Percentiles rank a stretch among this genome's conserved stretches.
Evolutionary conservation across 441 rosid species (phyloP).

Genomic region (Aquilaria agallochum): DNA sequence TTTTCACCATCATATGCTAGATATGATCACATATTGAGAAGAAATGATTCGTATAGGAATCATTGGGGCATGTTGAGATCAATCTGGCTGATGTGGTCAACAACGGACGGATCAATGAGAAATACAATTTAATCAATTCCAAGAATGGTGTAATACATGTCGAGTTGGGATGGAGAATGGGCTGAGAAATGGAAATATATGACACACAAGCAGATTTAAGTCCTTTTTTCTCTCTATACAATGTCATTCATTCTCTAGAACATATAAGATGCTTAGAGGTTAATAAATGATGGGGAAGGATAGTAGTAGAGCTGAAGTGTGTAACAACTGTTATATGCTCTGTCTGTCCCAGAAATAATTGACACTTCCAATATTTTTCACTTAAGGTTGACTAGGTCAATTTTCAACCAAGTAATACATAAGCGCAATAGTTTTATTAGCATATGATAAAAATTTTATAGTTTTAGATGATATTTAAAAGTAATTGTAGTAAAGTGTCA

Average conservation of each 20-base stretch:
- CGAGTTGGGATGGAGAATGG: conserved; percentile 67
- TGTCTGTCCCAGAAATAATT: too few species aligned
- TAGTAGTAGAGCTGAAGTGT: too few species aligned
- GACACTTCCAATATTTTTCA: too few species aligned
- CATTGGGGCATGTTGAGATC: conserved; percentile 77
- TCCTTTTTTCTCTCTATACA: neutral
- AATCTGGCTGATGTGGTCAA: conserved; percentile 73
- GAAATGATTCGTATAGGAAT: conserved; percentile 43
- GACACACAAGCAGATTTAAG: neutral
- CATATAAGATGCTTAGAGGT: too few species aligned
- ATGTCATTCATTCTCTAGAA: too few species aligned
- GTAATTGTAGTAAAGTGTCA: too few species aligned
- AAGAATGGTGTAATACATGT: conserved; percentile 76
- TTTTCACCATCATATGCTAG: neutral
- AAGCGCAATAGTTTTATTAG: too few species aligned
- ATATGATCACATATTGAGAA: neutral
- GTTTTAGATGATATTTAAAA: too few species aligned
- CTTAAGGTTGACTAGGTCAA: too few species aligned
- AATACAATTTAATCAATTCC: conserved; percentile 79
- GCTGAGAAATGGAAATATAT: neutral
- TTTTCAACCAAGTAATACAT: too few species aligned
- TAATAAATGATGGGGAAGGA: neutral
- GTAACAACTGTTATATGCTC: too few species aligned
- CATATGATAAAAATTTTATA: too few species aligned
- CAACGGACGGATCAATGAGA: conserved; percentile 80